A percentile compares a stretch with the other conserved stretches of the same genome.
Conservation (phyloP, 2,329 filamentous ascomycete species). For the Sporothrix euskadiensis region DNA sequence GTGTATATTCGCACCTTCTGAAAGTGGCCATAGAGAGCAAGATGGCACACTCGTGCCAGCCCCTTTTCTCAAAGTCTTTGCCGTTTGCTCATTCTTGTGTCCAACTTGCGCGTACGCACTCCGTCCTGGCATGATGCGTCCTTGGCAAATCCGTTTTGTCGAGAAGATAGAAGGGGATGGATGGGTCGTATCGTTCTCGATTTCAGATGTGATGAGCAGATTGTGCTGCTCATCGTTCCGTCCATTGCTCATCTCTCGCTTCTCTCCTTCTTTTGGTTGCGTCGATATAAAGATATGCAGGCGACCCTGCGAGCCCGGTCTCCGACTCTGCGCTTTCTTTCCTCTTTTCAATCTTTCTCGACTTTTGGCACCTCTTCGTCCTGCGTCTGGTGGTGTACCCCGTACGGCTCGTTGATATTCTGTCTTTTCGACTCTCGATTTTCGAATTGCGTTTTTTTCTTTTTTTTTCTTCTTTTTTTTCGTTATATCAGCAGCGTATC, state of each 20-base stretch:
- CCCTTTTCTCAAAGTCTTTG: neutral
- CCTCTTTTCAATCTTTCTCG: constrained; percentile 13
- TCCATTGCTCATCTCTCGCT: neutral
- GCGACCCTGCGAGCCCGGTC: neutral
- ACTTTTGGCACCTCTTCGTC: constrained; percentile 10
- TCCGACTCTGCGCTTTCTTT: constrained; percentile 12
- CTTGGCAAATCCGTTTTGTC: neutral
- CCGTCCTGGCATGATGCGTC: neutral
- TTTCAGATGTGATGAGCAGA: neutral
- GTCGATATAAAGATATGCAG: constrained; percentile 11
- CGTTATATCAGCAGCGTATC: neutral
- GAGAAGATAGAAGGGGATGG: neutral
- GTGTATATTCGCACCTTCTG: neutral
- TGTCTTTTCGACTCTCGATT: neutral
- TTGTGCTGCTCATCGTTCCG: neutral
- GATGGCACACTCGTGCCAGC: neutral
- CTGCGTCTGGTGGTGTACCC: neutral
- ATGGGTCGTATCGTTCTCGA: neutral
- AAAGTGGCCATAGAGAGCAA: neutral
- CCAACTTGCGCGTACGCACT: neutral
- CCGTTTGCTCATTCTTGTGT: neutral
- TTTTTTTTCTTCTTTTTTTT: too few species aligned
- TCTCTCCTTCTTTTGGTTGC: neutral
- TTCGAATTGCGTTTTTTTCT: neutral
- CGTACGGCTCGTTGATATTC: neutral